A percentile compares a stretch with the other conserved stretches of the same genome.
These are phyloP conservation scores for Davidsoniella neocaledoniae DNA, from an alignment of 2,329 filamentous ascomycete genomes.

Conservation along the genomic window DNA sequence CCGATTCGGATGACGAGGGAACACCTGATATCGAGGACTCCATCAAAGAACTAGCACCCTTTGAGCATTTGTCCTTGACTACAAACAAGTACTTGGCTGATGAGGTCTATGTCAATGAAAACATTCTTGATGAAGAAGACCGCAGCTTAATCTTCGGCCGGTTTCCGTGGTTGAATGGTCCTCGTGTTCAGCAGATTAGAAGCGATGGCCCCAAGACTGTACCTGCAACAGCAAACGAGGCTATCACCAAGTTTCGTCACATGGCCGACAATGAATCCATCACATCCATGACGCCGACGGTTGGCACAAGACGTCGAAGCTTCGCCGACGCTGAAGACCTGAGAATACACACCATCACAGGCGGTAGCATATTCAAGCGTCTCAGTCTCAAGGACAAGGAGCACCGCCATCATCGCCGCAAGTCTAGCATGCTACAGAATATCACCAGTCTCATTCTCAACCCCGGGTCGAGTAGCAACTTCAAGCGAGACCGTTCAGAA, in stretches of 20 bases:
- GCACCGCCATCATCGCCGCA: constrained; percentile 25
- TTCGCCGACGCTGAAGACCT: constrained; percentile 31
- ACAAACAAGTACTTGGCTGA: constrained; percentile 32
- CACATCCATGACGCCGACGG: constrained; percentile 47
- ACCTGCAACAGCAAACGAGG: constrained; percentile 16
- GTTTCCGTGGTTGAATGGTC: constrained; percentile 32
- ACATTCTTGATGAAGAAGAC: constrained; percentile 27
- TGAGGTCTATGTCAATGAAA: constrained; percentile 32
- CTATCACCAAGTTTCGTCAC: constrained; percentile 34
- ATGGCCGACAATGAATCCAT: constrained; percentile 40
- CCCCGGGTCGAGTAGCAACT: constrained; percentile 24
- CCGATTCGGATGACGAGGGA: not conserved
- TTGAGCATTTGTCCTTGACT: constrained; percentile 21
- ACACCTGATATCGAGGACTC: not conserved
- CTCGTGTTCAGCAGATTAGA: constrained; percentile 28
- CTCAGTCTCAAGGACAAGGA: constrained; percentile 26
- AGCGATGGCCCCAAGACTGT: constrained; percentile 23
- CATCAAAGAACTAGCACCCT: constrained; percentile 20
- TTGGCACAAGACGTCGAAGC: constrained; percentile 51
- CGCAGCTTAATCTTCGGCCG: constrained; percentile 28
- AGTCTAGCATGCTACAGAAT: constrained; percentile 21
- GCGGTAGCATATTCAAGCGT: constrained; percentile 47
- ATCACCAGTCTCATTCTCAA: constrained; percentile 30
- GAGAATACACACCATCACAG: constrained; percentile 18
- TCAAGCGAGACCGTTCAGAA: constrained; percentile 1